These are phyloP conservation scores for Penicillium glabrum DNA, from an alignment of 2,329 filamentous ascomycete genomes.

Conservation along the genomic window DNA sequence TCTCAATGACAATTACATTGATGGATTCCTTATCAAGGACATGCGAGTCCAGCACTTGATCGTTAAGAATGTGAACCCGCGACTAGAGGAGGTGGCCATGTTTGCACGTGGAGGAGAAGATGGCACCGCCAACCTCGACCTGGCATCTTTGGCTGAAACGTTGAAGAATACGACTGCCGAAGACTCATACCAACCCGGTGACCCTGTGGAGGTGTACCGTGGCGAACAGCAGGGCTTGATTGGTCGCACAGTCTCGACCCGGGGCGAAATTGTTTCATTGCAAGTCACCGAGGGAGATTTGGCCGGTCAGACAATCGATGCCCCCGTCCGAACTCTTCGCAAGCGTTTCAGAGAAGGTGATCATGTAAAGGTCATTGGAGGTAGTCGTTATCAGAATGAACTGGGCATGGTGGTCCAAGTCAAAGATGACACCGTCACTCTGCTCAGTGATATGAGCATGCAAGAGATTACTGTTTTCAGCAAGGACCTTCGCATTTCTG, in stretches of 20 bases:
- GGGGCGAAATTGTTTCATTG: slow-evolving; percentile 88
- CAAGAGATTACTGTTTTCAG: slow-evolving; percentile 96
- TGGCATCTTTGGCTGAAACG: slow-evolving; percentile 85
- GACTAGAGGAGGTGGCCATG: slow-evolving; percentile 90
- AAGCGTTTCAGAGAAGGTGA: slow-evolving; percentile 93
- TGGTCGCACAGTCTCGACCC: slow-evolving; percentile 81
- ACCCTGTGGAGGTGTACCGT: slow-evolving; percentile 94
- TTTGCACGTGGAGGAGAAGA: slow-evolving; percentile 88
- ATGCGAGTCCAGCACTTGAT: slow-evolving; percentile 83
- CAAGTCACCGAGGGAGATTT: slow-evolving; percentile 80
- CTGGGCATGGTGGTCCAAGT: slow-evolving; percentile 97
- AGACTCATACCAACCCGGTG: slow-evolving; percentile 84
- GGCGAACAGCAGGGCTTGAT: slow-evolving; percentile 92
- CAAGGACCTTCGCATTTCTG: slow-evolving; percentile 90
- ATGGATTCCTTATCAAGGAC: slow-evolving; percentile 91
- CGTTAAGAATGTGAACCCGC: slow-evolving; percentile 89
- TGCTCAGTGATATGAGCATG: slow-evolving; percentile 89
- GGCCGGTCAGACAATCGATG: slow-evolving; percentile 81
- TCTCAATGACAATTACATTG: slow-evolving; percentile 83
- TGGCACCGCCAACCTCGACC: slow-evolving; percentile 88
- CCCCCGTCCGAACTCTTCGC: slow-evolving; percentile 85
- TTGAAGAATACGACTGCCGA: slow-evolving; percentile 80
- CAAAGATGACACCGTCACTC: slow-evolving; percentile 84
- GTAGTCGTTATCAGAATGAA: slow-evolving; percentile 90
- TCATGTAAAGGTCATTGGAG: slow-evolving; percentile 97